These are phyloP conservation scores for Pittosporum tobira DNA, from an alignment of 129 eudicot species.

Conservation along the genomic window DNA sequence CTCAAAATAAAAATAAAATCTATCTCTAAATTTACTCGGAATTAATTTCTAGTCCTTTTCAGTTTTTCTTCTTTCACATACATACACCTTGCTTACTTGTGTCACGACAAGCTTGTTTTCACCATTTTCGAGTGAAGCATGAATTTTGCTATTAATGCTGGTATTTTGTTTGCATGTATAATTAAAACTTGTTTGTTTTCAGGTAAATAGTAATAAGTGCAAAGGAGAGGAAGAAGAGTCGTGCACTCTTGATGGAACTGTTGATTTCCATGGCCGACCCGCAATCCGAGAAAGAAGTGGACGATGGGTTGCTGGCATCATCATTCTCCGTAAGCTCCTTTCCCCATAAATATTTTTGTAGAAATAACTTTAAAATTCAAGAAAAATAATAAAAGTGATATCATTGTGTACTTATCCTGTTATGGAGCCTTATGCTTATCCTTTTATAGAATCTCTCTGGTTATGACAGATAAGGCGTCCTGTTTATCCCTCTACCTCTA, in stretches of 20 bases:
- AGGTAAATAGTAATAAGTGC: conserved; percentile 19
- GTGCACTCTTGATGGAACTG: conserved; percentile 70
- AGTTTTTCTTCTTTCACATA: too few species aligned
- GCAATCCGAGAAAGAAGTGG: conserved; percentile 62
- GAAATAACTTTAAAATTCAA: not conserved
- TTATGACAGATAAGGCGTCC: too few species aligned
- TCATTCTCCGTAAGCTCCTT: conserved; percentile 63
- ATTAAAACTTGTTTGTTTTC: not conserved
- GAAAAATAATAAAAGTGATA: conserved; percentile 16
- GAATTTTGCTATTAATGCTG: too few species aligned
- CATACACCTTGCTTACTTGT: too few species aligned
- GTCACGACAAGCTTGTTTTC: not conserved
- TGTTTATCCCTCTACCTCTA: too few species aligned
- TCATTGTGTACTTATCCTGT: conserved; percentile 33
- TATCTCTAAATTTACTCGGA: too few species aligned
- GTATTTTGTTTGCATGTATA: too few species aligned
- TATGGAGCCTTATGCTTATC: not conserved
- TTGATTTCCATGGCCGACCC: conserved; percentile 71
- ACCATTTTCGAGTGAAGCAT: too few species aligned
- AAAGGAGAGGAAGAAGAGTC: conserved; percentile 33
- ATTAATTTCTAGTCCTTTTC: too few species aligned
- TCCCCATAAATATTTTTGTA: too few species aligned
- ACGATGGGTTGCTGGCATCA: conserved; percentile 77
- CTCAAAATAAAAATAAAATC: too few species aligned
- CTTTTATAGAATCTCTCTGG: too few species aligned